Base-by-base conservation (phyloP, 1,139 yeast genomes). In the Taphrina populina region DNA sequence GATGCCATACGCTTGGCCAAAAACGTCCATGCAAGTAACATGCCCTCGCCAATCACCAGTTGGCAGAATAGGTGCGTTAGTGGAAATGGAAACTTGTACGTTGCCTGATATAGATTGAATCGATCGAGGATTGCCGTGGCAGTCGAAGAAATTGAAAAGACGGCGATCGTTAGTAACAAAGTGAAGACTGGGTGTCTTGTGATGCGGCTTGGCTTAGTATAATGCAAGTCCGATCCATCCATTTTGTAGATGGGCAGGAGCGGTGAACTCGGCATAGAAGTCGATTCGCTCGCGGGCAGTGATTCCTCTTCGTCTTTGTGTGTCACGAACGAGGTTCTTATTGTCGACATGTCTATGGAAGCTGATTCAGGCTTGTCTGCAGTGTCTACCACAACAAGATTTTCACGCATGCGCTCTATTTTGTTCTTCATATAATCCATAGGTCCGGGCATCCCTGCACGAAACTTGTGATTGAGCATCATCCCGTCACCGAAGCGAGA, bases 61-160 rank as follows among this genome's bases (percentile, higher is more conserved):
- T 49, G 54, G 4, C 11, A 30, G 11, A 37, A 30, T 4, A 39
- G 19, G 21, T 34, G 20, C 13, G 29, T 41, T 13, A 49, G 54
- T 11, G 54, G 54, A 33, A 30, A 49, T 8, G 54, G 54, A 23
- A 49, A 49, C 26, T 49, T 49, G 46, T 37, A 49, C 20, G 44
- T 49, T 17, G 54, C 54, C 15, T 49, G 54, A 29, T 49, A 49
- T 24, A 49, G 35, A 29, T 30, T 49, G 54, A 39, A 49, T n/a
- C 54, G 54, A 30, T 39, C 46, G 20, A 49, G 39, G 6, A 37
- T 41, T 10, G 24, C 23, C 26, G 27, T 26, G 24, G 36, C 36
- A 7, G 54, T 39, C 19, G 54, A 39, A 1, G 46, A 39, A 6
- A 33, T 29, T 21, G 34, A 15, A 15, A 17, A 49, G 26, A 49